Evolutionary conservation across 192 early-diverging fungal species (phyloP), one percentile per base, ranked within the genome.

Genomic region (Lobosporangium transversale): DNA sequence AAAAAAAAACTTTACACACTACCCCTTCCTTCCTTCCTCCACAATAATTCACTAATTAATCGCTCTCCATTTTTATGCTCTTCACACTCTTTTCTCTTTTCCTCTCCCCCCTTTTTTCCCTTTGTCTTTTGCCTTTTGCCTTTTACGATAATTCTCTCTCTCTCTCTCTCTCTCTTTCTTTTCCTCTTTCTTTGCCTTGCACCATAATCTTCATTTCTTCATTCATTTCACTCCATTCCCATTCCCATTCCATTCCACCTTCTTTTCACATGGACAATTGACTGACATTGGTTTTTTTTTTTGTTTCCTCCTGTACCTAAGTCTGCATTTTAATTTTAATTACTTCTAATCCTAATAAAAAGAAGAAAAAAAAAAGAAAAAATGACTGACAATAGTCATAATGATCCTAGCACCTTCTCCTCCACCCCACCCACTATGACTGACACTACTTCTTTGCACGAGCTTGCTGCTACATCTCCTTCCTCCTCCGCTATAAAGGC

Each of bases 371-470:
- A 23, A 53, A 12, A 49, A 24, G 23, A 33, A 27, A 68, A 52
- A 70, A 70, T 62, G 58, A 50, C 58, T 24, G 58, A 70, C 58
- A 70, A 52, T 33, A 62, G 52, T 45, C 58, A 26, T 54, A 33
- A 61, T 52, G 67, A 61, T 10, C 33, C 31, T 33, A 51, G 32
- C 3, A 6, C 23, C 4, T 20, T 17, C 30, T 54, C 49, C 17
- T 18, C 36, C 1, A 26, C 29, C 30, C 43, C 36, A 33, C 14
- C 20, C 26, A 11, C 57, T 12, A 21, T 15, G 5, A 11, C 17
- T n/a, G n/a, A n/a, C n/a, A n/a, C n/a, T n/a, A n/a, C n/a, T n/a
- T n/a, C n/a, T n/a, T n/a, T 53, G 51, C 51, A 21, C 30, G 18
- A 20, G 21, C 47, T 21, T 49, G 24, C 58, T 10, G 8, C 29